Conservation (phyloP, 1,139 yeast genomes). For the Candida sanyaensis region DNA sequence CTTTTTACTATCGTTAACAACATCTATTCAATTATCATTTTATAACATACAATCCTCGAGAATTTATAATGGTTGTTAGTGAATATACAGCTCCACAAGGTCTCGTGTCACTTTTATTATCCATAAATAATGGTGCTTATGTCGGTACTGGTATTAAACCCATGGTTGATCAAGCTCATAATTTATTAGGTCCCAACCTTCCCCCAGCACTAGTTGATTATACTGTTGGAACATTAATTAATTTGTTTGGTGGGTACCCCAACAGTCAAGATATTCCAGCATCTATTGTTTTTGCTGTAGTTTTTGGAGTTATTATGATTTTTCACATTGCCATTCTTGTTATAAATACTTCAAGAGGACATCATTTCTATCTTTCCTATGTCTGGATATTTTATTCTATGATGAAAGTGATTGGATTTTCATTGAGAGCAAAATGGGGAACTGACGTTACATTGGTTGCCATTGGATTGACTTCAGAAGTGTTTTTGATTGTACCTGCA, state of each 20-base stretch:
- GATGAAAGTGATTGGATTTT: conserved; percentile 33
- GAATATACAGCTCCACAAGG: conserved; percentile 23
- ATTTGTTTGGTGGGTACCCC: conserved; percentile 42
- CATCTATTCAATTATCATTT: neutral
- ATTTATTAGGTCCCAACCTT: conserved; percentile 23
- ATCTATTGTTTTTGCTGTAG: conserved; percentile 29
- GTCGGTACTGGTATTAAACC: conserved; percentile 25
- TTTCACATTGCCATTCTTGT: conserved; percentile 29
- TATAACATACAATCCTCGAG: neutral
- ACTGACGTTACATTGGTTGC: conserved; percentile 24
- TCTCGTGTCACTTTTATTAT: conserved; percentile 17
- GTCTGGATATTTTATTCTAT: conserved; percentile 34
- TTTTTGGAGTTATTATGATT: conserved; percentile 27
- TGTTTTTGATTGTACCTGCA: conserved; percentile 36
- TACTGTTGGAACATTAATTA: conserved; percentile 21
- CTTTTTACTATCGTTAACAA: no score
- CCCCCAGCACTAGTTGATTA: conserved; percentile 25
- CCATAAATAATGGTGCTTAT: conserved; percentile 19
- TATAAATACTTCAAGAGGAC: conserved; percentile 36
- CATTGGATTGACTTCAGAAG: conserved; percentile 34
- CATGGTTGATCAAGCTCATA: conserved; percentile 20
- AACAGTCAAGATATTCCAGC: conserved; percentile 29
- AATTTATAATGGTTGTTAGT: conserved; percentile 7
- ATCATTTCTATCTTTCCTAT: conserved; percentile 34
- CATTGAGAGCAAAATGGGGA: conserved; percentile 33